Base-by-base conservation (phyloP, 177 flowering plant genomes). In the Vitis hybrid region DNA sequence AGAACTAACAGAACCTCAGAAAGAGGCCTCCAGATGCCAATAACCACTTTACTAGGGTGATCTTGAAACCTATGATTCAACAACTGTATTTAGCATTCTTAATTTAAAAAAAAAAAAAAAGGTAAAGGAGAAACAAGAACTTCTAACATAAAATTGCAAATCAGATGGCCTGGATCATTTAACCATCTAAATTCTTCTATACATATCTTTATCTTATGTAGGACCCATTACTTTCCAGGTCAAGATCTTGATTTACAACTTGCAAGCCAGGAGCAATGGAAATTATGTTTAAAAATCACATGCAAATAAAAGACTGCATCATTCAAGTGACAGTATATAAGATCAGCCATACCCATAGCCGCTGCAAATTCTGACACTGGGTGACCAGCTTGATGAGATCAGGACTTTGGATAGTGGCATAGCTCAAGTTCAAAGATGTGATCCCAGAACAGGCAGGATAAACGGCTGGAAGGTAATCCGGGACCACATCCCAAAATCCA, bases 401-500 rank as follows among this genome's bases (percentile, higher is more conserved):
- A 39, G 86, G 68, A 49, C 89, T 78, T 68, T 74, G 91, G 61
- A 90, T 81, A 13, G 85, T 72, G 21, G 98, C 90, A 74, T 90
- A 87, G 74, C 97, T 90, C 80, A 90, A 78, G 77, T 92, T 94
- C 79, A 92, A 76, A 15, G 87, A 85, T 45, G 91, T 94, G 45
- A 94, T 78, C 33, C 88, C 70, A 33, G 85, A 62, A 72, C 98
- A 91, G 10, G 85, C 71, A 13, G 95, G 72, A 76, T 87, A 89
- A 49, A 90, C n/a, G 39, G 93, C 88, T 8, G 93, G 90, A 62
- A 94, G 87, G 60, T 82, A 92, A 13, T 82, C 68, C 9, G 97
- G 97, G 56, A 79, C 85, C 10, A 82, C 91, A 71, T 87, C 94
- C 97, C 95, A 94, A 70, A 94, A 88, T 21, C 97, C 98, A 71